Evolutionary conservation across 805 yeast genomes (phyloP).

Genomic region (Ogataea siamensis): DNA sequence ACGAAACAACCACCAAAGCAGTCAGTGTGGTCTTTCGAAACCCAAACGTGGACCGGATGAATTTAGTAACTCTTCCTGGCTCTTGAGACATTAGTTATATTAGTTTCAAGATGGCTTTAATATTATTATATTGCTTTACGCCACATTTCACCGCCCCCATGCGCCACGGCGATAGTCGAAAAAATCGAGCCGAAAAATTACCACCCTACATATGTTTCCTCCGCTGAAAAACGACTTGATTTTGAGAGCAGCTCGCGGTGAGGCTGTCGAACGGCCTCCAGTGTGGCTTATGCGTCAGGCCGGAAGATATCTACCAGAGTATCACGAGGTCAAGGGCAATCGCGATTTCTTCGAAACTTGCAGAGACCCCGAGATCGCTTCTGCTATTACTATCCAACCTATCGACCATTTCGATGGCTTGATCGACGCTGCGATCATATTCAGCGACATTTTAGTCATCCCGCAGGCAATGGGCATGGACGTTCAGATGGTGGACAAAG

Average conservation of each 20-base stretch:
- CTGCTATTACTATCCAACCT: conserved; percentile 94
- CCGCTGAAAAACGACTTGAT: conserved; percentile 85
- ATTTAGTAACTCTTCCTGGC: conserved; percentile 24
- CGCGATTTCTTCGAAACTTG: conserved; percentile 95
- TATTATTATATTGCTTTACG: conserved; percentile 3
- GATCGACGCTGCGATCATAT: conserved; percentile 95
- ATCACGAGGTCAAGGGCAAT: conserved; percentile 80
- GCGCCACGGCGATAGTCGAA: not conserved
- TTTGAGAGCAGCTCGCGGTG: conserved; percentile 87
- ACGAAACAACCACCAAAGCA: conserved; percentile 48
- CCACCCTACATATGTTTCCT: conserved; percentile 47
- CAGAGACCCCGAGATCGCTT: conserved; percentile 89
- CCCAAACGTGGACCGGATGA: conserved; percentile 54
- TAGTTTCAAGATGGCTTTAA: not conserved
- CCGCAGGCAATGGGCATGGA: conserved; percentile 99
- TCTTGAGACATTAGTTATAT: conserved; percentile 10
- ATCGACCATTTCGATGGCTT: conserved; percentile 84
- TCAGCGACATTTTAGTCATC: conserved; percentile 90
- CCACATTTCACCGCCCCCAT: conserved; percentile 10
- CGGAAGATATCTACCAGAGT: conserved; percentile 91
- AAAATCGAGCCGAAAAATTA: conserved; percentile 1
- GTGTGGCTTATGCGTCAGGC: conserved; percentile 99
- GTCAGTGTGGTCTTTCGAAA: conserved; percentile 73
- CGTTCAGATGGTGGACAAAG: conserved; percentile 90
- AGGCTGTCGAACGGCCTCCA: conserved; percentile 93